phyloP scores from a whole-genome alignment of 495 filamentous ascomycete genomes.

The Hypoxylon crocopeplum region DNA sequence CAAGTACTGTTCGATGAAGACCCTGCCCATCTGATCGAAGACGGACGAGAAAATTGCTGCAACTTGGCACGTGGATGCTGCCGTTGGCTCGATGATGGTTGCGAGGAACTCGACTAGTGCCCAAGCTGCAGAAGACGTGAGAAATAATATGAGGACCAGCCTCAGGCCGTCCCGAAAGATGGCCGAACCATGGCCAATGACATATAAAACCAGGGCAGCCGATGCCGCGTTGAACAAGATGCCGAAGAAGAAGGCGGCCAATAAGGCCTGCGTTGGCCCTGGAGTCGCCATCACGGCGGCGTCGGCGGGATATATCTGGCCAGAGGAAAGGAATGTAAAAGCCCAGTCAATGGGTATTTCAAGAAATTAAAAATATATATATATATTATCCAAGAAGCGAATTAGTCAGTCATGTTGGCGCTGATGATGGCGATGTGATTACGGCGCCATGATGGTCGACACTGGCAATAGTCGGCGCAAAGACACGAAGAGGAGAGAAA shows the following conservation, averaged over 20 bases:
- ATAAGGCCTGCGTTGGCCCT: constrained; percentile 56
- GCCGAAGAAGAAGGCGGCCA: constrained; percentile 63
- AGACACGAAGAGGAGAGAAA: constrained; percentile 15
- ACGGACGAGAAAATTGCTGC: constrained; percentile 55
- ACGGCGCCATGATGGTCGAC: constrained; percentile 30
- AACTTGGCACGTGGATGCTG: constrained; percentile 54
- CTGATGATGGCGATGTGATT: constrained; percentile 19
- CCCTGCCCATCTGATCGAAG: constrained; percentile 60
- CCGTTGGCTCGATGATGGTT: constrained; percentile 51
- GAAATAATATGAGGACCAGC: constrained; percentile 66
- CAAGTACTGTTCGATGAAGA: constrained; percentile 59
- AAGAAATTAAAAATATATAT: constrained; percentile 31
- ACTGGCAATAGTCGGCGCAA: constrained; percentile 21
- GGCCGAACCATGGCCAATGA: constrained; percentile 55
- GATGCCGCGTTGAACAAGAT: constrained; percentile 60
- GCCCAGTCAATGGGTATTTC: constrained; percentile 59
- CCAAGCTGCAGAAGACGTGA: constrained; percentile 58
- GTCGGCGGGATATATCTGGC: constrained; percentile 30
- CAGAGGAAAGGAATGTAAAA: constrained; percentile 45
- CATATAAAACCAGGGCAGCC: constrained; percentile 57
- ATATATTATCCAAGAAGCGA: constrained; percentile 43
- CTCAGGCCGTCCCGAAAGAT: constrained; percentile 65
- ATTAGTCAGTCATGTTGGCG: constrained; percentile 43
- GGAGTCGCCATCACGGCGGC: constrained; percentile 53
- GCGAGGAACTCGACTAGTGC: constrained; percentile 56